Conservation (phyloP, 2,329 filamentous ascomycete genomes). For the Pseudogymnoascus sp. region DNA sequence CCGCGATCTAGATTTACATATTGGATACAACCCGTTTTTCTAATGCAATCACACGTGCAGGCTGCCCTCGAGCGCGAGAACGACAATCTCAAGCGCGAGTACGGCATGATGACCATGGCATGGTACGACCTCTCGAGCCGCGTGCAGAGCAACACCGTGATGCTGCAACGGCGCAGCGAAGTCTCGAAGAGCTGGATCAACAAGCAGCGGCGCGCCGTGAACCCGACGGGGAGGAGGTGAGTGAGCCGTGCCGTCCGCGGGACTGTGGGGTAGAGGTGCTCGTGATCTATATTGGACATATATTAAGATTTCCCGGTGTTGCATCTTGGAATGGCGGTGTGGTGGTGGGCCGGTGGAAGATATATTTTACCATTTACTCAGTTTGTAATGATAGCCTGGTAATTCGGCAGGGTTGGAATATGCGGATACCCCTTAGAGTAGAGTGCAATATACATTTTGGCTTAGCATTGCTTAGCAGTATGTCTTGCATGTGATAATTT, state of each 20-base stretch:
- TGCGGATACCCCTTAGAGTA: slow-evolving; percentile 5
- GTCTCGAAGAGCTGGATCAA: slow-evolving; percentile 75
- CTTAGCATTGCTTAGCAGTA: not conserved
- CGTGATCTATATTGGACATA: not conserved
- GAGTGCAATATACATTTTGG: slow-evolving; percentile 1
- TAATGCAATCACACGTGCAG: not conserved
- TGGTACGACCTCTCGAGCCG: slow-evolving; percentile 77
- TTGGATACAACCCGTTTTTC: not conserved
- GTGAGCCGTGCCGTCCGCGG: not conserved
- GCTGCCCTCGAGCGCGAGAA: slow-evolving; percentile 11
- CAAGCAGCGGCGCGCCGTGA: slow-evolving; percentile 68
- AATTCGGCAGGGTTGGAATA: not conserved
- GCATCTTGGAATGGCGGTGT: not conserved
- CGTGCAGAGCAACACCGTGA: slow-evolving; percentile 74
- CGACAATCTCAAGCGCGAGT: slow-evolving; percentile 65
- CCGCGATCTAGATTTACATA: not conserved
- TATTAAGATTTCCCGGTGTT: not conserved
- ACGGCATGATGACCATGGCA: slow-evolving; percentile 68
- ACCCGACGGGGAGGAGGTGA: slow-evolving; percentile 29
- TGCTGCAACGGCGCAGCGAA: slow-evolving; percentile 66
- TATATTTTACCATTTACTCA: slow-evolving; percentile 6
- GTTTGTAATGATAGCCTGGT: slow-evolving; percentile 5
- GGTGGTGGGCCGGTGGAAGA: not conserved
- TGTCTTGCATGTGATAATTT: not conserved
- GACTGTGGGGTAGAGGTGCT: not conserved